phyloP scores from a whole-genome alignment of 345 rosid species.

The Trapa bicornis region DNA sequence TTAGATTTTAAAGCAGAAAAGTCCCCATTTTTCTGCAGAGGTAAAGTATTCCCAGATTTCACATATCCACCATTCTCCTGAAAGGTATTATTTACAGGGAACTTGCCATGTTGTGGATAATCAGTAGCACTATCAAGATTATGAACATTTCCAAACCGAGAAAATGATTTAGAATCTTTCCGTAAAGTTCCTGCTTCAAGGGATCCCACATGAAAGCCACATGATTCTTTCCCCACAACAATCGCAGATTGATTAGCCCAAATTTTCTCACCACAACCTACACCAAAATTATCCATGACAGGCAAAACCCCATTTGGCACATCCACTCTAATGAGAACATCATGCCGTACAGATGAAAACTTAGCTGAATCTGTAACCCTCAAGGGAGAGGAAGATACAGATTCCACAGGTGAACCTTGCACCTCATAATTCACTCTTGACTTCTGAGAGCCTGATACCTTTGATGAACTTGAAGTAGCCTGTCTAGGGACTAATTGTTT shows the following conservation, averaged over 20 bases:
- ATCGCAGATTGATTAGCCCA: constrained; percentile 11
- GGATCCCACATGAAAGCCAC: constrained; percentile 10
- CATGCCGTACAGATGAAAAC: constrained; percentile 16
- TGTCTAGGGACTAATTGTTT: constrained; percentile 7
- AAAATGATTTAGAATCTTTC: constrained; percentile 12
- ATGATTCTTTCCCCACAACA: constrained; percentile 18
- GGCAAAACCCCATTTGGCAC: constrained; percentile 15
- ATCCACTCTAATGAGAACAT: constrained; percentile 18
- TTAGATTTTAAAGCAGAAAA: constrained; percentile 12
- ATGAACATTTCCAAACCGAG: constrained; percentile 9
- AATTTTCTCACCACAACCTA: constrained; percentile 23
- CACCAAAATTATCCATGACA: constrained; percentile 15
- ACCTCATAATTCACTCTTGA: constrained; percentile 17
- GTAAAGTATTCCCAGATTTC: constrained; percentile 6
- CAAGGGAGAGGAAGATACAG: constrained; percentile 42
- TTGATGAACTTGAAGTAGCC: constrained; percentile 54
- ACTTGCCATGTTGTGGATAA: constrained; percentile 7
- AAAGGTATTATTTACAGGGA: constrained; percentile 4
- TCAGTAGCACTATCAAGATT: constrained; percentile 9
- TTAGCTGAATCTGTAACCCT: constrained; percentile 20
- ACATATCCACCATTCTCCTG: constrained; percentile 11
- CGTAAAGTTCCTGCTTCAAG: constrained; percentile 8
- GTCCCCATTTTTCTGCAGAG: constrained; percentile 12
- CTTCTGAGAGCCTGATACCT: constrained; percentile 34
- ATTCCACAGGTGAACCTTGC: constrained; percentile 41